Base-by-base conservation (phyloP, 108 stramenopile species). In the Nitzschia sp. region DNA sequence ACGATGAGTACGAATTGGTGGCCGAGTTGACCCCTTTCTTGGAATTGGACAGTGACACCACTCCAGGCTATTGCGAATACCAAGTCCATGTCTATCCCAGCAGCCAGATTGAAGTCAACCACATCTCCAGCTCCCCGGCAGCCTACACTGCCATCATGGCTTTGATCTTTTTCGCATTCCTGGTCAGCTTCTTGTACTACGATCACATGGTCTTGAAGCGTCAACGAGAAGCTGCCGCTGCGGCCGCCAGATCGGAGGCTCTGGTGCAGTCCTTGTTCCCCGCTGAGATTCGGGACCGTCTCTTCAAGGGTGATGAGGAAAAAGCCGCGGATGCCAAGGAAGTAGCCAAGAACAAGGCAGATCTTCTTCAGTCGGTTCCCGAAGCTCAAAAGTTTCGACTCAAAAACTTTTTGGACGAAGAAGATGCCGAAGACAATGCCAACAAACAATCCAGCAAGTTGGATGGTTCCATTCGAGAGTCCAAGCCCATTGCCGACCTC, bases 401-500 rank as follows among this genome's bases (percentile, higher is more conserved):
- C 46, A 69, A 69, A 28, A 69, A 1, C 8, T 69, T 32, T 58
- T 22, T 59, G 2, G 35, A 52, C 33, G 65, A 59, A 47, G 26
- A 33, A 17, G 38, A 21, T 13, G 16, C 28, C 0, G 33, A 21
- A 29, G 13, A 26, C 2, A 17, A 46, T 15, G 53, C 15, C 4
- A 22, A 23, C 2, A 25, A 31, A 1, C 8, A 11, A 48, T 11
- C n/a, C 1, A 26, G 11, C 17, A 67, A 65, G 21, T 47, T 15
- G 27, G 45, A 35, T 1, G 73, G 38, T 8, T 27, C 28, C 34
- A 47, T 59, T 26, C 8, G 8, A 9, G 61, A 71, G 2, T 32
- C 58, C 52, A 71, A 81, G 21, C 83, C 88, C 1, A 89, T 89
- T 66, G 88, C 88, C 1, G 88, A 89, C 57, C 52, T 86, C 36